phyloP scores from a whole-genome alignment of 192 early-diverging fungal genomes.

The Physocladia obscura region DNA sequence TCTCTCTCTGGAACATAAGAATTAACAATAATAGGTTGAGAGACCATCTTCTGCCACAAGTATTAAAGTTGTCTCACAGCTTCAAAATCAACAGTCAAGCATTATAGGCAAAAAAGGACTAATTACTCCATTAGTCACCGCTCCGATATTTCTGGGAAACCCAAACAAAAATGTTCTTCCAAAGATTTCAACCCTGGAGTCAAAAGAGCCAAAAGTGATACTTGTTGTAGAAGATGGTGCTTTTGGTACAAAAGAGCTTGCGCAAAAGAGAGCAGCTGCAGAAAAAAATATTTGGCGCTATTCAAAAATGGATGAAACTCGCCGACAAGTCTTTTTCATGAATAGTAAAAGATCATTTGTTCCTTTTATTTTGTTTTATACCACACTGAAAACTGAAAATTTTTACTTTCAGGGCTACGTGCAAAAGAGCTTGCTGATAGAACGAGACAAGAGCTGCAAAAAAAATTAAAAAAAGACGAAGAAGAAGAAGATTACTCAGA shows the following conservation, averaged over 20 bases:
- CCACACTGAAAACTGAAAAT: too few species aligned
- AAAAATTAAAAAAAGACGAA: constrained; percentile 5
- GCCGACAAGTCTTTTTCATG: not conserved
- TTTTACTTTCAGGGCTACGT: constrained; percentile 11
- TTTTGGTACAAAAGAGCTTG: not conserved
- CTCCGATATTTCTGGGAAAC: too few species aligned
- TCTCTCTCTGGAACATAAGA: too few species aligned
- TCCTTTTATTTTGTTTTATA: not conserved
- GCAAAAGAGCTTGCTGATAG: constrained; percentile 26
- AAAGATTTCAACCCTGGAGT: not conserved
- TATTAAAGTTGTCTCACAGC: too few species aligned
- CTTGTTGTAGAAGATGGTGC: not conserved
- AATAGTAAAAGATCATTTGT: not conserved
- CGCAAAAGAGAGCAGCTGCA: not conserved
- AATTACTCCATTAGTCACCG: too few species aligned
- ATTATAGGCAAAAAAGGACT: too few species aligned
- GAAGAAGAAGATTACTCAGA: constrained; percentile 5
- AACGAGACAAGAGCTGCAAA: constrained; percentile 11
- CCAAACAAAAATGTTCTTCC: not conserved
- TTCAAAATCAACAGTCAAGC: too few species aligned
- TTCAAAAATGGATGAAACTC: constrained; percentile 26
- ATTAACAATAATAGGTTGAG: too few species aligned
- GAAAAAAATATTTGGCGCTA: constrained; percentile 27
- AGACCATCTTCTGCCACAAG: too few species aligned
- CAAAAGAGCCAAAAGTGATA: not conserved